Base-by-base conservation (phyloP, 768 basidiomycete genomes). In the Naganishia vishniacii region DNA sequence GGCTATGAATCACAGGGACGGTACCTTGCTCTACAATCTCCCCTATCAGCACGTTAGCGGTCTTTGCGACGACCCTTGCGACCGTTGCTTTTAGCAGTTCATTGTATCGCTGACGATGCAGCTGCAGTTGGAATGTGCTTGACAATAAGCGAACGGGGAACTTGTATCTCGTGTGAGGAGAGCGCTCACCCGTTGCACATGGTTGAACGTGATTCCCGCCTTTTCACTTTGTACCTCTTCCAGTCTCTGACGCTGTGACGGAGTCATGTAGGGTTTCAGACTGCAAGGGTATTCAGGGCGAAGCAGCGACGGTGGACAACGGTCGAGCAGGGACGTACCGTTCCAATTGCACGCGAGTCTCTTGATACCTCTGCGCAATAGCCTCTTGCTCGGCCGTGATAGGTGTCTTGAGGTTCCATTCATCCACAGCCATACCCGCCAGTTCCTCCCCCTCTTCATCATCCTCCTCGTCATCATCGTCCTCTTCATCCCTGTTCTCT, bases 151-250 rank as follows among this genome's bases (percentile, higher is more conserved):
- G n/a, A n/a, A n/a, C n/a, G n/a, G n/a, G n/a, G n/a, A n/a, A n/a
- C n/a, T n/a, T n/a, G n/a, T n/a, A n/a, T n/a, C n/a, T n/a, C n/a
- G n/a, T 53, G n/a, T 34, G 32, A n/a, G 16, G n/a, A n/a, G 13
- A 34, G n/a, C 3, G 48, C 53, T n/a, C 31, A 56, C 53, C 53
- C 53, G 23, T 20, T 56, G 53, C 6, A 56, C 53, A 13, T 56
- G 53, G 18, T 56, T 56, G 53, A 56, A 56, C 37, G 53, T 56
- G 37, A 56, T 56, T 23, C 53, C 53, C n/a, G 53, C 53, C 25
- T 56, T 56, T 18, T 56, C 53, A 26, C 53, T 56, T 29, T 56
- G 53, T 18, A 56, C 53, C 26, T 56, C 53, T 34, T 56, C 53
- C 15, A 56, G 53, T 25, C 53, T 37, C 2, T 32, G 34, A 40